Base-by-base conservation (phyloP, 2,329 filamentous ascomycete genomes). In the Nothophoma quercina region DNA sequence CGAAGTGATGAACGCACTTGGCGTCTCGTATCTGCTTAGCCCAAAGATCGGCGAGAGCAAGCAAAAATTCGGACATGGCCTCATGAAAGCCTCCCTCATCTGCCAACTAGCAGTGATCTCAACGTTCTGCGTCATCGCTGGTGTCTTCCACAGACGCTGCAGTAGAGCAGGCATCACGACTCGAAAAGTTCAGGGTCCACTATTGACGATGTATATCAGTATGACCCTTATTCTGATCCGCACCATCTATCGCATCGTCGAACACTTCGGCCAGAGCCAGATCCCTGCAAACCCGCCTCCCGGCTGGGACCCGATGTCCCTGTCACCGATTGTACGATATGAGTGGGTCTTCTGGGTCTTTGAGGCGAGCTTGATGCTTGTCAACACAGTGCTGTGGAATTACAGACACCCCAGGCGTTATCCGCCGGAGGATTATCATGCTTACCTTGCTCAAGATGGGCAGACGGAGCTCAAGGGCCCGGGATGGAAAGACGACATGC, bases 321-420 rank as follows among this genome's bases (percentile, higher is more conserved):
- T 46, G 7, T 36, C 32, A 16, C 68, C 72, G 44, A 55, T 71
- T 52, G 44, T 75, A 38, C 72, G 71, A n/a, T 72, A 79, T 34
- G 81, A 84, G 50, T 78, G 75, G 73, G 80, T 77, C 57, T 79
- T 83, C 52, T 83, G 77, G 72, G 68, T 80, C 18, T 81, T 84
- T 44, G 82, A 84, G 56, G 75, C 74, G 4, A 66, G 70, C 3
- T 70, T 81, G 30, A 83, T 84, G 75, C 77, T 80, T 28, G 56
- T 74, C 40, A 82, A 81, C 57, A 78, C 75, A 13, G 70, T 77
- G 3, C 54, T 83, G 49, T 72, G 82, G 46, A 82, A 81, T 55
- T 55, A 78, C 29, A 78, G 76, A 22, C 81, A 82, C 52, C 81
- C 81, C 0, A 76, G 78, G 30, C 69, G 61, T n/a, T 78, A 74